These are phyloP conservation scores for Hippophae gyantsensis DNA, from an alignment of 306 rosid genomes.

Conservation along the genomic window DNA sequence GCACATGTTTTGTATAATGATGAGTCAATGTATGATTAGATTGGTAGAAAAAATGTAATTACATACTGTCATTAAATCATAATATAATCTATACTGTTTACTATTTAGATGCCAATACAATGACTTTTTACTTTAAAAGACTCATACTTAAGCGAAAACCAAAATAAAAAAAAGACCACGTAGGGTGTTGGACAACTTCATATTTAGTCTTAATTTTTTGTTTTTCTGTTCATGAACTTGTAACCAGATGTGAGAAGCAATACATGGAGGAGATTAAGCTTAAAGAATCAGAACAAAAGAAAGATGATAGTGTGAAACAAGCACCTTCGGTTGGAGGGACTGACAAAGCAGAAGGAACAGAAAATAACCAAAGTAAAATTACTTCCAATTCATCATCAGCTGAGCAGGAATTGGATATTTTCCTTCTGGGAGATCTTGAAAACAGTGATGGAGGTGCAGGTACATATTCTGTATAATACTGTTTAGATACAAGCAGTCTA, in stretches of 20 bases:
- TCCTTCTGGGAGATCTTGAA: constrained; percentile 51
- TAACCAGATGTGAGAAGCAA: constrained; percentile 45
- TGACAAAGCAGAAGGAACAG: constrained; percentile 29
- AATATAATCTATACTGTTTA: too few species aligned
- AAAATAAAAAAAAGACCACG: background rate
- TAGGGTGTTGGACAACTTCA: background rate
- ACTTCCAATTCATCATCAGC: constrained; percentile 26
- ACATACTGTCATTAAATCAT: too few species aligned
- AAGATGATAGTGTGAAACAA: constrained; percentile 29
- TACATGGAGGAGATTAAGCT: constrained; percentile 35
- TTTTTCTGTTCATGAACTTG: constrained; percentile 10
- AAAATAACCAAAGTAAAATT: constrained; percentile 25
- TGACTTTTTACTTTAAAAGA: too few species aligned
- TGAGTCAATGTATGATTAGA: too few species aligned
- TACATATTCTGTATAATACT: constrained; percentile 11
- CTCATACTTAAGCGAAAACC: too few species aligned
- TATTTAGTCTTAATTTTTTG: constrained; percentile 8
- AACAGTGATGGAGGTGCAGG: constrained; percentile 52
- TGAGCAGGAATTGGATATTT: constrained; percentile 59
- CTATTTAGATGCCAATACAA: too few species aligned
- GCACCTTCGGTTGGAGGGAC: constrained; percentile 27
- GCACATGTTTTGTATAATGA: too few species aligned
- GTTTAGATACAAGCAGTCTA: background rate
- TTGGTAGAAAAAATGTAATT: too few species aligned
- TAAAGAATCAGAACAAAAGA: constrained; percentile 29